Conservation (phyloP, 2,329 filamentous ascomycete species). For the Akanthomyces uredinophilus region DNA sequence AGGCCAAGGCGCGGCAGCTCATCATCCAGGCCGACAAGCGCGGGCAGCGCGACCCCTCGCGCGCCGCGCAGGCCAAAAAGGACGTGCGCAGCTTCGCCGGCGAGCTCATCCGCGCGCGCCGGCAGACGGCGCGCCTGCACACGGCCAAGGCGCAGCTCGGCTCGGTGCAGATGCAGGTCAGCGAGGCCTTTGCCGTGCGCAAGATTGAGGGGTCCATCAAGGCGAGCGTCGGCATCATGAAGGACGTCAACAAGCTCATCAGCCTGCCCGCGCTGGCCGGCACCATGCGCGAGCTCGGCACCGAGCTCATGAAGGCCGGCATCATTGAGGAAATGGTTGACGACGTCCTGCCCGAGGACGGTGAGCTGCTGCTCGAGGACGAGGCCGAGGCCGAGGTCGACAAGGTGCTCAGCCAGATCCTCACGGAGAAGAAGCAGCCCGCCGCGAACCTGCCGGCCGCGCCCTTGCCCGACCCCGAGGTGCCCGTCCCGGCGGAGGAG, state of each 20-base stretch:
- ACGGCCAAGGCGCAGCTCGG: conserved; percentile 89
- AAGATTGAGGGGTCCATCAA: conserved; percentile 93
- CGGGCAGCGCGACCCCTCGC: conserved; percentile 72
- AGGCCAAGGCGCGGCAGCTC: conserved; percentile 76
- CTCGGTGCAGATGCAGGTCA: conserved; percentile 95
- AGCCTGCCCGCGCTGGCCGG: conserved; percentile 77
- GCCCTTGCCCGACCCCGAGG: conserved; percentile 49
- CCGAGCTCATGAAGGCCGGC: conserved; percentile 87
- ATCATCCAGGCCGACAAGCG: conserved; percentile 81
- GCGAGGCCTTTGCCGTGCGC: conserved; percentile 89
- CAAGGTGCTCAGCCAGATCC: conserved; percentile 83
- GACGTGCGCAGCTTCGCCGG: conserved; percentile 86
- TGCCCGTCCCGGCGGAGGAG: conserved; percentile 54
- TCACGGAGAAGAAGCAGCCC: conserved; percentile 72
- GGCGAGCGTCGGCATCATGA: conserved; percentile 88
- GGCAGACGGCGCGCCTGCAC: conserved; percentile 65
- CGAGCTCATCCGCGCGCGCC: conserved; percentile 79
- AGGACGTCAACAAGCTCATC: conserved; percentile 85
- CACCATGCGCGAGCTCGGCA: conserved; percentile 83
- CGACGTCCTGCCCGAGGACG: conserved; percentile 73
- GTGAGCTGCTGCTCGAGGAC: conserved; percentile 68
- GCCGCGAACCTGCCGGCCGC: conserved; percentile 45
- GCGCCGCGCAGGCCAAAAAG: conserved; percentile 69
- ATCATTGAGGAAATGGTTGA: conserved; percentile 98
- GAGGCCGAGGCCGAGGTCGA: conserved; percentile 80